Conservation (phyloP, 805 yeast genomes). For the Pichia manshurica region DNA sequence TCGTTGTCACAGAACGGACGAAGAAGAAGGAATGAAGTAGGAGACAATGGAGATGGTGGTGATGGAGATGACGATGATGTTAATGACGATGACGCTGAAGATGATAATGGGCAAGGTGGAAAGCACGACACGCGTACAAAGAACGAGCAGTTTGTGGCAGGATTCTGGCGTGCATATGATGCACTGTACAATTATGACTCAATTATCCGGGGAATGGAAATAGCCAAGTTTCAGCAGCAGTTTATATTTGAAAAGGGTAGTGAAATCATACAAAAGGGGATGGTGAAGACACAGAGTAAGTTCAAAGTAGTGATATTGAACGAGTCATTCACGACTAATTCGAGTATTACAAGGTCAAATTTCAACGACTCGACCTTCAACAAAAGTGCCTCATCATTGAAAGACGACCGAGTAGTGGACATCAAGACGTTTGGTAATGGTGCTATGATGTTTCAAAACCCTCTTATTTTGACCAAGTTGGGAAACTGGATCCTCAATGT, state of each 20-base stretch:
- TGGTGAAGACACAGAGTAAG: conserved; percentile 70
- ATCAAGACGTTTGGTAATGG: conserved; percentile 48
- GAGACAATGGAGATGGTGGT: not conserved
- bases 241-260: conserved; percentile 83
- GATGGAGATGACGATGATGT: conserved; percentile 11
- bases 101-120: not conserved
- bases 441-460: conserved; percentile 71
- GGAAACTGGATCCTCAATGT: conserved; percentile 92
- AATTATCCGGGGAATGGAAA: conserved; percentile 64
- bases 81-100: conserved; percentile 24
- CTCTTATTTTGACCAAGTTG: conserved; percentile 73
- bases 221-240: conserved; percentile 79
- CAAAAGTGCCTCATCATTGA: conserved; percentile 11
- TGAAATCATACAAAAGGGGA: conserved; percentile 77
- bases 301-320: conserved; percentile 83
- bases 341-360: conserved; percentile 15
- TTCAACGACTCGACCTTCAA: conserved; percentile 14
- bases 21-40: conserved; percentile 4
- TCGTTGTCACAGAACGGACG: no score
- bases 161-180: conserved; percentile 57
- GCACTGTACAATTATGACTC: conserved; percentile 45
- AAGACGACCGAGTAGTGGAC: conserved; percentile 28
- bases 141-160: conserved; percentile 32
- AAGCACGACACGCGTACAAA: conserved; percentile 24
- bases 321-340: conserved; percentile 44